Evolutionary conservation across 495 filamentous ascomycete species (phyloP), one percentile per base, ranked within the genome.

Genomic region (Tuber melanosporum): DNA sequence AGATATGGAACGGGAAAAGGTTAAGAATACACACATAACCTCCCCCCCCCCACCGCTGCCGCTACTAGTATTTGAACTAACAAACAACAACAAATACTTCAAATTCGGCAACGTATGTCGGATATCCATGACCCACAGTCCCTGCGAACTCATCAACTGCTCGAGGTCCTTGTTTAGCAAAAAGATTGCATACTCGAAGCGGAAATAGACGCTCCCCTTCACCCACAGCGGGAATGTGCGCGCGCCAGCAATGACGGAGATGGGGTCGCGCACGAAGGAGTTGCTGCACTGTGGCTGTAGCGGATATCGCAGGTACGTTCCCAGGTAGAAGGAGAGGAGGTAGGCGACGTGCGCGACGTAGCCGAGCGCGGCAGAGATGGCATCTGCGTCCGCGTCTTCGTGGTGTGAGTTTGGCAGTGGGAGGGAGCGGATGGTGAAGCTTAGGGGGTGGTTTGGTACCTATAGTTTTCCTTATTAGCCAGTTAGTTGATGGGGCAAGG

Each of bases 131-230:
- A 94, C 89, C 70, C 90, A 89, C 3, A 97, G 83, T 0, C 91
- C 92, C 75, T 92, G 89, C n/a, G 88, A 86, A 75, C 87, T 89
- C 77, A 94, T 92, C 44, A 99, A 86, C 62, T 92, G 88, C 85
- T 99, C 95, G 70, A 99, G 93, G 80, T 98, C 87, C 82, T 97
- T 95, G 85, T 98, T 98, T 6, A 99, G 86, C 17, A 98, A 85
- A 79, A 98, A 99, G 78, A 97, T 94, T 8, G 87, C 95, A 85
- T 98, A 99, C 78, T 98, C 95, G 82, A 98, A 97, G 15, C 94
- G 89, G 81, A 92, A 97, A 44, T 91, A 88, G 10, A 94, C 90
- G 19, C 89, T 90, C 26, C 91, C 90, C 75, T 92, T 91, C 47
- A 91, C 87, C 83, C 92, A 93, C 0, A 99, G 87, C 2, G 95